phyloP scores from a whole-genome alignment of 2,329 filamentous ascomycete genomes.

The Cordyceps pruinosa region DNA sequence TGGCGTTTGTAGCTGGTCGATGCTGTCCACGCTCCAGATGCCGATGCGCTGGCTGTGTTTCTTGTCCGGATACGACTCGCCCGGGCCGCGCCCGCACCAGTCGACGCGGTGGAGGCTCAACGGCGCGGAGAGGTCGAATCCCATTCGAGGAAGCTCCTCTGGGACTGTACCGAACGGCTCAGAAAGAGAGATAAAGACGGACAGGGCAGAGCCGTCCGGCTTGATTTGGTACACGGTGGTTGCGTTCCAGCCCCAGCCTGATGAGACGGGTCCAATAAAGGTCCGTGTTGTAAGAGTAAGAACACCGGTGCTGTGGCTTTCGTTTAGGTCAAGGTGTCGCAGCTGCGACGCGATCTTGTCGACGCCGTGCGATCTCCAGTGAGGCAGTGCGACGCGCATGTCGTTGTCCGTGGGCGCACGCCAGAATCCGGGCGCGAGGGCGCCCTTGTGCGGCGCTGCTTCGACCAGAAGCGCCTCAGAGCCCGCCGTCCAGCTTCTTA shows the following conservation, averaged over 20 bases:
- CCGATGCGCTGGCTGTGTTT: not conserved
- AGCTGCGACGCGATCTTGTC: not conserved
- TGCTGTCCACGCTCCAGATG: not conserved
- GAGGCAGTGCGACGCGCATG: not conserved
- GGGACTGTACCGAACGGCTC: not conserved
- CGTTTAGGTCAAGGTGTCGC: not conserved
- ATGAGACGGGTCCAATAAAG: not conserved
- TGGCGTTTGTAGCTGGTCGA: not conserved
- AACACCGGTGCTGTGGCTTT: not conserved
- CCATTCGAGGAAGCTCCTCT: not conserved
- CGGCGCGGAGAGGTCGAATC: not conserved
- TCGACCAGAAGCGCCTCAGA: not conserved
- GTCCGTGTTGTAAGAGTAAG: not conserved
- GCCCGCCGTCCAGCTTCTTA: not conserved
- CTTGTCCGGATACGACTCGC: not conserved
- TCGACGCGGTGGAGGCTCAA: not conserved
- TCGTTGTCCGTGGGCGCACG: not conserved
- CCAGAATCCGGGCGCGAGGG: not conserved
- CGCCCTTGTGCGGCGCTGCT: not conserved
- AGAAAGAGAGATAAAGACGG: not conserved
- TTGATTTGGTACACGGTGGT: not conserved
- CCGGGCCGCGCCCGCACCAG: not conserved
- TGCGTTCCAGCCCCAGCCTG: not conserved
- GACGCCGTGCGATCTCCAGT: not conserved
- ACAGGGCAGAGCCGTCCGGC: not conserved